Conservation (phyloP, 2,329 filamentous ascomycete species). For the Arthrobotrys megalospora region DNA sequence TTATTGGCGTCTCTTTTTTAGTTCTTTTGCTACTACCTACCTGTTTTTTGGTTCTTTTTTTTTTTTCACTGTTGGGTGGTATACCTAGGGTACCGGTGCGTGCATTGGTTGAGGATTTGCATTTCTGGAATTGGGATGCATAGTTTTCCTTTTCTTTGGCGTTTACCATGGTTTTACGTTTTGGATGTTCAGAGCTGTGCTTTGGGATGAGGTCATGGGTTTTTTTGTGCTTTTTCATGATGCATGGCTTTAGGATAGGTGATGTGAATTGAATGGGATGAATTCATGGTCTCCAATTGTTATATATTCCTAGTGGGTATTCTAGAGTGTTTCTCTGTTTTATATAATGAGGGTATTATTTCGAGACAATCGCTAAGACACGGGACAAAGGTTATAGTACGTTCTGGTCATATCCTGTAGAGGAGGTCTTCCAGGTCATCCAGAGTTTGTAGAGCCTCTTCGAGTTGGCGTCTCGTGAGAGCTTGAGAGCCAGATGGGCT, state of each 20-base stretch:
- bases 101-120: constrained; percentile 27
- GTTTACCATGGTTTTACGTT: constrained; percentile 22
- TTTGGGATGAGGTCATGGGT: constrained; percentile 19
- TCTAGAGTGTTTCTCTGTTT: too few relatives aligned
- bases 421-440: too few relatives aligned
- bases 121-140: constrained; percentile 28
- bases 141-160: constrained; percentile 33
- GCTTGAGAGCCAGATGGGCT: too few relatives aligned
- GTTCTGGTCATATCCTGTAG: too few relatives aligned
- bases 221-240: constrained; percentile 23
- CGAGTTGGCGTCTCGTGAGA: too few relatives aligned
- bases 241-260: constrained; percentile 20
- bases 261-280: constrained; percentile 25
- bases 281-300: background rate
- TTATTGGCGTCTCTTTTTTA: constrained; percentile 3
- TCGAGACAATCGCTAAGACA: too few relatives aligned
- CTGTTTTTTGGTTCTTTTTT: constrained; percentile 15
- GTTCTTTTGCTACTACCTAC: background rate
- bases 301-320: too few relatives aligned
- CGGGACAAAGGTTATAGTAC: too few relatives aligned
- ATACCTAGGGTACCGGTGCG: background rate
- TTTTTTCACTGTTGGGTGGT: constrained; percentile 20
- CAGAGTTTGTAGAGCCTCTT: too few relatives aligned
- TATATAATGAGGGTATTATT: too few relatives aligned
- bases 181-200: constrained; percentile 31